Evolutionary conservation across 768 basidiomycete species (phyloP), one percentile per base, ranked within the genome.

Genomic region (Podaxis sp.): DNA sequence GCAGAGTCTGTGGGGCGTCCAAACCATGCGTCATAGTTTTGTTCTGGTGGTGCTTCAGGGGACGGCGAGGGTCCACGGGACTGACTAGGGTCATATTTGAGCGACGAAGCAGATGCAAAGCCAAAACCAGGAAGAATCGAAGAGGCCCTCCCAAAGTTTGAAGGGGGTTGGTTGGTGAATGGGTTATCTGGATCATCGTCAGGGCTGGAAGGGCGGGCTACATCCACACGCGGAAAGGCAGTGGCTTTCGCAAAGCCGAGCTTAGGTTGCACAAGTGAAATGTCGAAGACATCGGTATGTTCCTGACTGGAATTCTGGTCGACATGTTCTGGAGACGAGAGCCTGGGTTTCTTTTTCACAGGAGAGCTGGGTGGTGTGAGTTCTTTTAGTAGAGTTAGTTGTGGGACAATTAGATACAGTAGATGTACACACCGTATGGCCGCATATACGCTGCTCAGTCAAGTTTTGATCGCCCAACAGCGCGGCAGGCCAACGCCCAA

Each of bases 11-110:
- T 65, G 4, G 72, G 53, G 2, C 80, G 68, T 56, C 77, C 72
- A 70, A 87, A 87, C 86, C 85, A 87, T 8, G 77, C 72, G 17
- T 77, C 76, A 64, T 78, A 78, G 65, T 82, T 78, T 36, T 69
- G 71, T 52, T 82, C 80, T 58, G 72, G 72, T 10, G 71, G 69
- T 1, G n/a, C 66, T 60, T 80, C 78, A 10, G 80, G 78, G 0
- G 79, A 81, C 5, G 75, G 73, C 2, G 79, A 78, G n/a, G 73
- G 73, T 55, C 69, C 64, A 38, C 66, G 54, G 36, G 73, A 66
- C 28, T 64, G 60, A 11, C 26, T 46, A 8, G 17, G 15, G 5
- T 41, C 51, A 53, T 28, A 11, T 15, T 51, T 22, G 8, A 44
- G 52, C 11, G 64, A 55, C 12, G 69, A 60, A 2, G 67, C 70